Evolutionary conservation across 768 basidiomycete species (phyloP).

Genomic region (Mycena latifolia): DNA sequence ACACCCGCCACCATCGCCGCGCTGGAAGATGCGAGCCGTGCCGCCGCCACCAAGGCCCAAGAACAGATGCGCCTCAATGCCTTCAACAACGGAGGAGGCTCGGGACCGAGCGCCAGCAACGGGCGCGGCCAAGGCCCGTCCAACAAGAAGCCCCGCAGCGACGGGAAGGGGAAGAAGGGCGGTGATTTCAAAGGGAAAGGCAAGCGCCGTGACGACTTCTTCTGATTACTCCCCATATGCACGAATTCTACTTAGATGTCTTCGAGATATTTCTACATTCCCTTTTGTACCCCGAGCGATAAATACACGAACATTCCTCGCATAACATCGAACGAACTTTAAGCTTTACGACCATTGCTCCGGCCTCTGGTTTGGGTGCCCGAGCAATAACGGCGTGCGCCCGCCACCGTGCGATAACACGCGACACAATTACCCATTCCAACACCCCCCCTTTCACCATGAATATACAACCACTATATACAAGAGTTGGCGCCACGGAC

Average conservation of each 20-base stretch:
- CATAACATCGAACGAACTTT: no score
- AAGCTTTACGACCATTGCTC: no score
- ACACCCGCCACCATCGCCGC: constrained; percentile 4
- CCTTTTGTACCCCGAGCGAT: neutral
- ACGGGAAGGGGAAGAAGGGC: neutral
- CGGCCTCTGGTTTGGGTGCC: no score
- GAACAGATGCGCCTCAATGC: neutral
- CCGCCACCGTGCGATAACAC: neutral
- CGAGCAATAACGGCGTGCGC: neutral
- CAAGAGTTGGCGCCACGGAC: neutral
- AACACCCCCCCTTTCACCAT: neutral
- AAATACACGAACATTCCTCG: no score
- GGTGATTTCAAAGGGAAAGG: neutral
- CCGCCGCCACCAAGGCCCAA: constrained; percentile 2
- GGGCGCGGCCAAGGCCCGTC: neutral
- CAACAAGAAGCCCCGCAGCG: neutral
- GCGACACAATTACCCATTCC: neutral
- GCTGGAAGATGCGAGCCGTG: neutral
- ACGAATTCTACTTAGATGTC: neutral
- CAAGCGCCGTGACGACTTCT: constrained; percentile 1
- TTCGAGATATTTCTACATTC: neutral
- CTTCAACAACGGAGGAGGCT: neutral
- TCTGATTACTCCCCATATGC: neutral
- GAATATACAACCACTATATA: neutral
- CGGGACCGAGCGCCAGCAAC: neutral